phyloP scores from a whole-genome alignment of 83 land plant species.

The Picea abies region DNA sequence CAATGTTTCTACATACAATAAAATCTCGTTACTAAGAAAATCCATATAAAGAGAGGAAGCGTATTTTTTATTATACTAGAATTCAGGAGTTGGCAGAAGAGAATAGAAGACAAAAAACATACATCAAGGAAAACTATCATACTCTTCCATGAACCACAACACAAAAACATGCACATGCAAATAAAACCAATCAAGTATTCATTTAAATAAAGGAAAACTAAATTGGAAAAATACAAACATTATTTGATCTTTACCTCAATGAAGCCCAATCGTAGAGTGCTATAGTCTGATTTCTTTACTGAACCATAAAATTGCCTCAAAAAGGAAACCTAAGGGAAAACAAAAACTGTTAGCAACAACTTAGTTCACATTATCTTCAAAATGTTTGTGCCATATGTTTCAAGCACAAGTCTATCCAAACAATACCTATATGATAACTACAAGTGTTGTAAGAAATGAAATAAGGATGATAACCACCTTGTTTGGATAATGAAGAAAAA shows the following conservation, averaged over 20 bases:
- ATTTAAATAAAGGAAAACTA: background rate
- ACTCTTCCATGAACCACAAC: background rate
- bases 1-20: slow-evolving; percentile 56
- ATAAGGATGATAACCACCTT: background rate
- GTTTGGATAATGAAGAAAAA: background rate
- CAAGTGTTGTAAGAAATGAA: background rate
- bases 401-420: background rate
- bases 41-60: background rate
- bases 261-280: slow-evolving; percentile 48
- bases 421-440: background rate
- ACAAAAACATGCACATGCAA: background rate
- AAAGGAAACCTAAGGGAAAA: slow-evolving; percentile 31
- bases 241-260: slow-evolving; percentile 27
- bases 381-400: background rate
- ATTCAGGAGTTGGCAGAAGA: background rate
- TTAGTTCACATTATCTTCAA: background rate
- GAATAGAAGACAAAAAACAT: background rate
- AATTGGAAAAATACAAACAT: background rate
- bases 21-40: slow-evolving; percentile 2
- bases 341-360: background rate
- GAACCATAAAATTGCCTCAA: slow-evolving; percentile 51
- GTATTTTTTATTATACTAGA: background rate
- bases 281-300: slow-evolving; percentile 50
- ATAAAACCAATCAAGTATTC: background rate
- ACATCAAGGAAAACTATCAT: background rate